Evolutionary conservation across 805 yeast genomes (phyloP).

Genomic region (Metschnikowia chrysomelidarum): DNA sequence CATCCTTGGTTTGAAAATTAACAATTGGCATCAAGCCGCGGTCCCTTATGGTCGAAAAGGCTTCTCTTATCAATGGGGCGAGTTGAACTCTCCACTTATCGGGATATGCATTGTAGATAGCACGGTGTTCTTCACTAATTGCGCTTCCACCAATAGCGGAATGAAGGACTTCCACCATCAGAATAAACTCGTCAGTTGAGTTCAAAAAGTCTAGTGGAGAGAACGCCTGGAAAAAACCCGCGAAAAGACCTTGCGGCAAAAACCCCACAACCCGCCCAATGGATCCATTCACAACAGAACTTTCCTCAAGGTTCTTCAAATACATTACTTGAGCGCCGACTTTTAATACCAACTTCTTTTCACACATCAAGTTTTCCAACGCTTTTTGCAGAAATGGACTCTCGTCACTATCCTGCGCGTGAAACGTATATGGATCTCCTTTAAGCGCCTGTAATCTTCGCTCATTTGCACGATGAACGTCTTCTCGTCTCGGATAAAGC

Average conservation of each 20-base stretch:
- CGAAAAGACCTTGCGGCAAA: constrained; percentile 21
- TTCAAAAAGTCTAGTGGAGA: constrained; percentile 14
- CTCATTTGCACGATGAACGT: constrained; percentile 67
- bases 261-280: constrained; percentile 67
- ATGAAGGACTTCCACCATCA: constrained; percentile 11
- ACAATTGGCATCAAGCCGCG: constrained; percentile 43
- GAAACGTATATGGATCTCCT: constrained; percentile 43
- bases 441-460: constrained; percentile 45
- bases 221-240: constrained; percentile 10
- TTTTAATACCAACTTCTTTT: constrained; percentile 55
- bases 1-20: constrained; percentile 39
- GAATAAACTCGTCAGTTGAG: constrained; percentile 11
- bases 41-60: constrained; percentile 5
- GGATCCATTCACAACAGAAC: constrained; percentile 72
- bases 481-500: constrained; percentile 67
- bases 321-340: constrained; percentile 82
- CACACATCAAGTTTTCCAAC: constrained; percentile 71
- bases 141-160: constrained; percentile 10
- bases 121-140: constrained; percentile 7
- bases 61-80: constrained; percentile 12
- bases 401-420: constrained; percentile 56
- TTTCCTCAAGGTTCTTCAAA: constrained; percentile 66
- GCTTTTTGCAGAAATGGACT: constrained; percentile 38
- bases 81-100: constrained; percentile 15
- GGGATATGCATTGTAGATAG: constrained; percentile 9